A percentile compares a stretch with the other conserved stretches of the same genome.
phyloP scores from a whole-genome alignment of 2,329 filamentous ascomycete species.

The Aurifilum marmelostoma region DNA sequence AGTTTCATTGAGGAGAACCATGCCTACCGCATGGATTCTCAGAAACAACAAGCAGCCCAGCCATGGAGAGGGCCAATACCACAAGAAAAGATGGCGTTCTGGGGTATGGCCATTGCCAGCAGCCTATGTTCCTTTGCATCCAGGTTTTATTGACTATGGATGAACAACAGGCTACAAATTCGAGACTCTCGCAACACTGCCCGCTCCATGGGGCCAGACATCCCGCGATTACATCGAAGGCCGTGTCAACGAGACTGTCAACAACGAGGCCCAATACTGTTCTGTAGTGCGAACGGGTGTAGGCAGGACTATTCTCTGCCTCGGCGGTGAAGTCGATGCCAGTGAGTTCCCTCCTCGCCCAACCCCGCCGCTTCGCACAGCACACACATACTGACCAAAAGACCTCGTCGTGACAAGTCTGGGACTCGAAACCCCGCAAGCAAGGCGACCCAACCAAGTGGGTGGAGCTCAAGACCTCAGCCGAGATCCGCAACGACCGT shows the following conservation, averaged over 20 bases:
- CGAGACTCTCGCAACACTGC: slow-evolving; percentile 80
- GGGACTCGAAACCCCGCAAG: slow-evolving; percentile 76
- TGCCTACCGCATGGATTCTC: slow-evolving; percentile 66
- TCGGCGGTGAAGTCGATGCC: slow-evolving; percentile 93
- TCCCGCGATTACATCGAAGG: slow-evolving; percentile 77
- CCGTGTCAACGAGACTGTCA: slow-evolving; percentile 72
- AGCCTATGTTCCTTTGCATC: not conserved
- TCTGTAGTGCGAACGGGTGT: slow-evolving; percentile 90
- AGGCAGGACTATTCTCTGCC: slow-evolving; percentile 71
- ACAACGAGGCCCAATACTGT: slow-evolving; percentile 94
- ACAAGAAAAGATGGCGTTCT: slow-evolving; percentile 86
- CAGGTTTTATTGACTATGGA: not conserved
- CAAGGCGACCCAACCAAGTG: slow-evolving; percentile 77
- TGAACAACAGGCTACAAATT: slow-evolving; percentile 85
- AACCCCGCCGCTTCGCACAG: slow-evolving; percentile 23
- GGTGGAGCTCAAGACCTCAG: slow-evolving; percentile 94
- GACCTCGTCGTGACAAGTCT: slow-evolving; percentile 56
- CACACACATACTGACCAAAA: not conserved
- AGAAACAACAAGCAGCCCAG: slow-evolving; percentile 60
- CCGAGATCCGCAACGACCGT: slow-evolving; percentile 67
- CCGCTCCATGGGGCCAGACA: slow-evolving; percentile 72
- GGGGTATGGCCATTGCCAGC: slow-evolving; percentile 64
- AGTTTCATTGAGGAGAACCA: slow-evolving; percentile 96
- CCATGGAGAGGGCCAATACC: slow-evolving; percentile 48
- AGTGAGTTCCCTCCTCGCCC: slow-evolving; percentile 53